A percentile compares a stretch with the other conserved stretches of the same genome.
Conservation (phyloP, 2,329 filamentous ascomycete species). For the Coniochaeta pulveracea region DNA sequence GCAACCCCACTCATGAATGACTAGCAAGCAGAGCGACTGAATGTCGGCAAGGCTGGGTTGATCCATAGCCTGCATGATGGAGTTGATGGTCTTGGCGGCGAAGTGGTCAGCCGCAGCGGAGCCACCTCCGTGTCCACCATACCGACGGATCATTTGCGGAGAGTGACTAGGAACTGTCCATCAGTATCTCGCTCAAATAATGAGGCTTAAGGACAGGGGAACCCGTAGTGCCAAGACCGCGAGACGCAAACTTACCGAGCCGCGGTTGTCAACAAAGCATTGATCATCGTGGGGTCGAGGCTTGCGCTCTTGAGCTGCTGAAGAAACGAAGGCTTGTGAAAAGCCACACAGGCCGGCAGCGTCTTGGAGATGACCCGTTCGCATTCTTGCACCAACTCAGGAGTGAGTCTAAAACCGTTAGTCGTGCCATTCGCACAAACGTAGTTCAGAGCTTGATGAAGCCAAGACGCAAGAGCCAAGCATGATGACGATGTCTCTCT, state of each 20-base stretch:
- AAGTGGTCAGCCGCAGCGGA: constrained; percentile 47
- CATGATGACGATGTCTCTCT: too few relatives aligned
- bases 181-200: constrained; percentile 6
- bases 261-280: constrained; percentile 45
- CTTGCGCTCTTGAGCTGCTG: constrained; percentile 46
- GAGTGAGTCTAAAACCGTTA: constrained; percentile 40
- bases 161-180: constrained; percentile 33
- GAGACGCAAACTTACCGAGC: constrained; percentile 34
- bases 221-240: too few relatives aligned
- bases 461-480: neutral
- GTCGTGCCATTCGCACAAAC: too few relatives aligned
- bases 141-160: constrained; percentile 42
- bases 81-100: constrained; percentile 42
- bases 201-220: constrained; percentile 7
- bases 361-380: constrained; percentile 51
- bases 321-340: constrained; percentile 51
- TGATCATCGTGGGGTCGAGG: constrained; percentile 44
- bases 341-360: constrained; percentile 49
- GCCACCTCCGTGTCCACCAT: constrained; percentile 38
- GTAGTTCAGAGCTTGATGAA: too few relatives aligned
- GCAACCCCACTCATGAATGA: constrained; percentile 53
- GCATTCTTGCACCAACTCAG: constrained; percentile 46
- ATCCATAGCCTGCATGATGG: constrained; percentile 47
- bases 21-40: constrained; percentile 47
- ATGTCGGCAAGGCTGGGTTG: constrained; percentile 49